Base-by-base conservation (phyloP, 2,329 filamentous ascomycete genomes). In the Xylaria sp. region DNA sequence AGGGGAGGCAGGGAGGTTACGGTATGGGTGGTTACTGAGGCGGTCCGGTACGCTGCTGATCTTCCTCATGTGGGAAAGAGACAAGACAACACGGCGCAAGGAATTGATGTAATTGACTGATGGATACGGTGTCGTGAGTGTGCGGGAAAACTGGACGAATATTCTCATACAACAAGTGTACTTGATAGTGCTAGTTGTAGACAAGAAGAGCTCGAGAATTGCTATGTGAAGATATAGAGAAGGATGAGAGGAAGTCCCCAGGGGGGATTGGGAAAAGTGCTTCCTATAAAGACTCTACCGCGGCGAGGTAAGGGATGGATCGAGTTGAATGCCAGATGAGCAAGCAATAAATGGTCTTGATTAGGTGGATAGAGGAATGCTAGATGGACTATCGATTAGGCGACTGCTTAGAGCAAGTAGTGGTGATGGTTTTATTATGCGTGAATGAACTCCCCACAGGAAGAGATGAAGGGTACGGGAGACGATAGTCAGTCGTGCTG, bases 401-500 rank as follows among this genome's bases (percentile, higher is more conserved):
- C 31, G 50, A 54, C 34, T 52, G 55, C 39, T 51, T 48, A 57
- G 37, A 37, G 28, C 54, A 25, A 46, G 44, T 41, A 39, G n/a
- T 65, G 55, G 39, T 20, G 51, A 51, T 65, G 59, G 52, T 37
- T 37, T 37, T 55, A 46, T 51, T 31, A 39, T 57, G 61, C 34
- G 57, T 50, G 54, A 20, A 25, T 23, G 34, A 48, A 25, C 18
- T 41, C 51, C n/a, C n/a, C 8, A n/a, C 25, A 28, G 37, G 37
- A 51, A 54, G 54, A 59, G 28, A 64, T 66, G 57, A 66, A 65
- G n/a, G 34, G 39, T 25, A 59, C 20, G 46, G 54, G 34, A 54
- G 66, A 56, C 52, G 51, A 56, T 41, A 25, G 37, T 48, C 52
- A 58, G 39, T 58, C 23, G 18, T 13, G 18, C 13, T 25, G 39